Percentiles rank a stretch among this genome's conserved stretches.
phyloP scores from a whole-genome alignment of 2,329 filamentous ascomycete species.

The Diaporthe amygdali region DNA sequence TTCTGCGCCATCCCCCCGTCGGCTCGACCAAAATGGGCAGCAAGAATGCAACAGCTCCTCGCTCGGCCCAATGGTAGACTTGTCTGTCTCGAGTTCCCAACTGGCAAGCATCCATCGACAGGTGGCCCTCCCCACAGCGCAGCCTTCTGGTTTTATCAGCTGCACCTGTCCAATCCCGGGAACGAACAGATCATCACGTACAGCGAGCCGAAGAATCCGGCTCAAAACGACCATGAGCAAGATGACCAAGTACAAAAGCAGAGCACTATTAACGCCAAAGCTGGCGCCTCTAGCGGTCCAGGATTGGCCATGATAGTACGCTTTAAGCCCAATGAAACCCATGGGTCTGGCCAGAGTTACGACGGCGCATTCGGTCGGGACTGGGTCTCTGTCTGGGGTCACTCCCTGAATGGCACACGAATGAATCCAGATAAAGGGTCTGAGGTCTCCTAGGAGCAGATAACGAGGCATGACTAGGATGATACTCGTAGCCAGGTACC shows the following conservation, averaged over 20 bases:
- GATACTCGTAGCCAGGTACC: too few species aligned
- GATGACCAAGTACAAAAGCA: background rate
- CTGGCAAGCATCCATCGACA: slow-evolving; percentile 67
- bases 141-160: slow-evolving; percentile 71
- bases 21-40: slow-evolving; percentile 58
- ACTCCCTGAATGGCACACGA: slow-evolving; percentile 23
- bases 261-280: slow-evolving; percentile 11
- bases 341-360: slow-evolving; percentile 48
- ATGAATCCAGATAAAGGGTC: background rate
- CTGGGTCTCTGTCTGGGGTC: slow-evolving; percentile 60
- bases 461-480: background rate
- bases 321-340: slow-evolving; percentile 56
- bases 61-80: slow-evolving; percentile 51
- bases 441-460: background rate
- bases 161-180: slow-evolving; percentile 73
- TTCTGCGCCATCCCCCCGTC: slow-evolving; percentile 64
- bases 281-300: slow-evolving; percentile 40
- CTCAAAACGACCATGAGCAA: slow-evolving; percentile 40
- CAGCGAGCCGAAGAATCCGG: slow-evolving; percentile 38
- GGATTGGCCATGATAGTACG: slow-evolving; percentile 52
- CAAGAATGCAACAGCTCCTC: slow-evolving; percentile 56
- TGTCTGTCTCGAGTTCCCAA: slow-evolving; percentile 78
- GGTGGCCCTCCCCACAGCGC: slow-evolving; percentile 78
- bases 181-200: slow-evolving; percentile 65
- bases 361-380: slow-evolving; percentile 52